Base-by-base conservation (phyloP, 2,329 filamentous ascomycete genomes). In the Bipolaris bicolor region DNA sequence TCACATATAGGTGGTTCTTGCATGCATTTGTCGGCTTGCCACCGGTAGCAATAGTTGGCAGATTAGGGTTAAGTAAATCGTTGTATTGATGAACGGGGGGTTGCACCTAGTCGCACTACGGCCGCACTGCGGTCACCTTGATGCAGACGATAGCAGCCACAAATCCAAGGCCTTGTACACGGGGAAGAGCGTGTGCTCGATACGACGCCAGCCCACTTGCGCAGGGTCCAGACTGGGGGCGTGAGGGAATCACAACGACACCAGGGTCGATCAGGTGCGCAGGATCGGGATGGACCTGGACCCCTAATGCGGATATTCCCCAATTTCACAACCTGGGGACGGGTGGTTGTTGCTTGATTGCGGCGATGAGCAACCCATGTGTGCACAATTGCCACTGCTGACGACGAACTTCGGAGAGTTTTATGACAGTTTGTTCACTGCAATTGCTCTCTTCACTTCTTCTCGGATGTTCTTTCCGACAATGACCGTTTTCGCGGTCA, bases 341-440 rank as follows among this genome's bases (percentile, higher is more conserved):
- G 4, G 4, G 26, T 24, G 11, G 18, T n/a, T 31, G 31, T 33
- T 9, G 13, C 29, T 52, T 3, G 16, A 33, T 20, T 51, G n/a
- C 20, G 46, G 24, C 26, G 41, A 37, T 36, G 26, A n/a, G 29
- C 31, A 24, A 43, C 3, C 22, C 26, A 39, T 29, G 20, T 40
- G 34, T 48, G 44, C 37, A 43, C 34, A 31, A 20, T 53, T 56
- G 49, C 43, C 54, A 48, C 54, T 40, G 24, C 20, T 29, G 18
- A 16, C 24, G 20, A 37, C 33, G 2, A 10, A 29, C 16, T 29
- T 52, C 41, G 54, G 33, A 18, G 40, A 39, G 43, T 29, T 45
- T 43, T 43, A 56, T 48, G 24, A 36, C 43, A 29, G 13, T 46
- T 31, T 51, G 24, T 33, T 36, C 49, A 33, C 36, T 31, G 24